A percentile compares a stretch with the other conserved stretches of the same genome.
Conservation (phyloP, 768 basidiomycete genomes). For the Naganishia onofrii region DNA sequence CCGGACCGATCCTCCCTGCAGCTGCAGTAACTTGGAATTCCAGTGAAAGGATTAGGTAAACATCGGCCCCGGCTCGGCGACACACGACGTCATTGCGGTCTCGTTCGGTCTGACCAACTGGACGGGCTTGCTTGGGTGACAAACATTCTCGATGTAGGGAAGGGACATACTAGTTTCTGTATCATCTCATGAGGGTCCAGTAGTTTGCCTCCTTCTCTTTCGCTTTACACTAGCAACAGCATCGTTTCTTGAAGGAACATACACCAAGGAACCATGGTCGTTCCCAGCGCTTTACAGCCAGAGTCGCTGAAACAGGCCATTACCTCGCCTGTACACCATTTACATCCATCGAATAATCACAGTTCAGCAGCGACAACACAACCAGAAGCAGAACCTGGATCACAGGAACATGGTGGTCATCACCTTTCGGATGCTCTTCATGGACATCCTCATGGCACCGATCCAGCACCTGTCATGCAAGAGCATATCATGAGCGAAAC, state of each 20-base stretch:
- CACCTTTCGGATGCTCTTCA: constrained; percentile 7
- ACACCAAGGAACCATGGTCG: constrained; percentile 4
- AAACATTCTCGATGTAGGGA: too few relatives aligned
- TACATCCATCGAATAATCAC: neutral
- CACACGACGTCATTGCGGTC: neutral
- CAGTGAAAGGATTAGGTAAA: too few relatives aligned
- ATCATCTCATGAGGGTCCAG: too few relatives aligned
- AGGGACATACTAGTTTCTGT: too few relatives aligned
- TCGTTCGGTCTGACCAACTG: neutral
- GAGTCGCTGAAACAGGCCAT: constrained; percentile 22
- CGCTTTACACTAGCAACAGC: too few relatives aligned
- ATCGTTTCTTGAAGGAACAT: too few relatives aligned
- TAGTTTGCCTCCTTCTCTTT: too few relatives aligned
- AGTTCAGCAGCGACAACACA: neutral
- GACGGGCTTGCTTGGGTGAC: too few relatives aligned
- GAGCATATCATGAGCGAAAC: neutral
- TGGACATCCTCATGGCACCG: neutral
- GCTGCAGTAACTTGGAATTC: neutral
- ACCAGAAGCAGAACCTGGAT: constrained; percentile 1
- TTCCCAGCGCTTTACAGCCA: constrained; percentile 25
- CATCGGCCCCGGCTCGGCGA: too few relatives aligned
- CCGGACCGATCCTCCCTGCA: neutral
- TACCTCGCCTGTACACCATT: constrained; percentile 2
- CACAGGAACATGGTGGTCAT: neutral
- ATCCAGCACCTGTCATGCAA: neutral